phyloP scores from a whole-genome alignment of 495 filamentous ascomycete genomes.

The Hypoxylon intermedium region DNA sequence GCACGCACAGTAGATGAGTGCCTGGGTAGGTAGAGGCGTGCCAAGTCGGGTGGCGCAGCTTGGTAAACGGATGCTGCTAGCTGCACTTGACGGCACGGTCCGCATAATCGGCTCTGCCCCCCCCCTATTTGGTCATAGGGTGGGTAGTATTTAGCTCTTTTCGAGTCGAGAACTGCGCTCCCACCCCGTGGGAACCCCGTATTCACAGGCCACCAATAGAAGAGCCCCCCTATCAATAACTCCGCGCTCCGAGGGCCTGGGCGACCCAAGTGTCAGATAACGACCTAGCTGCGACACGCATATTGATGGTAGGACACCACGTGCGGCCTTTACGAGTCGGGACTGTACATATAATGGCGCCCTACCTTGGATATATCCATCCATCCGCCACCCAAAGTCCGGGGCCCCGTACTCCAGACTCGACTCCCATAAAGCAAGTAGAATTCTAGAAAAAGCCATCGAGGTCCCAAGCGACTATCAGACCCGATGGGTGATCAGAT shows the following conservation, averaged over 20 bases:
- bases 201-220: slow-evolving; percentile 14
- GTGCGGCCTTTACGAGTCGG: slow-evolving; percentile 28
- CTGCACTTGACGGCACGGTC: slow-evolving; percentile 22
- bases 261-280: slow-evolving; percentile 20
- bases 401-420: slow-evolving; percentile 5
- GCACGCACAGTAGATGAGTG: slow-evolving; percentile 33
- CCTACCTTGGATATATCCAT: neutral
- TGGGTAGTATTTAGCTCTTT: neutral
- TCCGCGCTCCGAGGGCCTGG: slow-evolving; percentile 30
- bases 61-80: slow-evolving; percentile 7
- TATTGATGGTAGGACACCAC: slow-evolving; percentile 22
- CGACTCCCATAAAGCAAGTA: neutral
- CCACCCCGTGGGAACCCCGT: slow-evolving; percentile 29
- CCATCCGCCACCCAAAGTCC: slow-evolving; percentile 1
- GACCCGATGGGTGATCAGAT: slow-evolving; percentile 36
- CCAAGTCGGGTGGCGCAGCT: slow-evolving; percentile 22
- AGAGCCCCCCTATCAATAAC: slow-evolving; percentile 19
- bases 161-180: slow-evolving; percentile 9
- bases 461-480: neutral
- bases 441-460: neutral
- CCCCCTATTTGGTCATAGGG: neutral
- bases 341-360: slow-evolving; percentile 33
- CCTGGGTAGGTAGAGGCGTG: slow-evolving; percentile 16
- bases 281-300: slow-evolving; percentile 23
- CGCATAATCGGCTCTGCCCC: slow-evolving; percentile 12